phyloP scores from a whole-genome alignment of 768 basidiomycete species.

The Lyophyllum atratum region DNA sequence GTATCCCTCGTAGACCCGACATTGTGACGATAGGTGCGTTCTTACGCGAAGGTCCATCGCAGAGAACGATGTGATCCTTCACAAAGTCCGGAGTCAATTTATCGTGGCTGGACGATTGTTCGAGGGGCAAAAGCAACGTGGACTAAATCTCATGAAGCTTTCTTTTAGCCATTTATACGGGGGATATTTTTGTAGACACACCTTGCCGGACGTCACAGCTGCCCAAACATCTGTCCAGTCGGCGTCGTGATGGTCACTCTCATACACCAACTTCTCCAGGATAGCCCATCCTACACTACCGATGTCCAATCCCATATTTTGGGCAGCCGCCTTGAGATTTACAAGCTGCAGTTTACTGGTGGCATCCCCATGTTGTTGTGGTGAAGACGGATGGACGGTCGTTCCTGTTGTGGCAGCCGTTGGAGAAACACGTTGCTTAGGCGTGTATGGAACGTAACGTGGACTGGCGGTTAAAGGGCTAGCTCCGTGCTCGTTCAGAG shows the following conservation, averaged over 20 bases:
- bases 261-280: slow-evolving; percentile 64
- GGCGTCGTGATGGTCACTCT: slow-evolving; percentile 47
- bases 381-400: slow-evolving; percentile 46
- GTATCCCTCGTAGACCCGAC: slow-evolving; percentile 78
- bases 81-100: slow-evolving; percentile 74
- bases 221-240: slow-evolving; percentile 77
- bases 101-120: slow-evolving; percentile 51
- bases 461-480: slow-evolving; percentile 24
- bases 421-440: slow-evolving; percentile 57
- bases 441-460: slow-evolving; percentile 78
- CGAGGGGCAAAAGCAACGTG: slow-evolving; percentile 76
- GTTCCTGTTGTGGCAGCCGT: slow-evolving; percentile 51
- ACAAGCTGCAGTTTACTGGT: slow-evolving; percentile 70
- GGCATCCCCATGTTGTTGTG: slow-evolving; percentile 57
- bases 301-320: slow-evolving; percentile 64
- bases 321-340: slow-evolving; percentile 73
- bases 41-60: slow-evolving; percentile 50
- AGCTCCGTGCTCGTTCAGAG: slow-evolving; percentile 27
- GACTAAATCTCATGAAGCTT: slow-evolving; percentile 48
- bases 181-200: slow-evolving; percentile 29
- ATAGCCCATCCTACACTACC: slow-evolving; percentile 76
- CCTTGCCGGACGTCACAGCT: slow-evolving; percentile 67
- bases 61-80: slow-evolving; percentile 80
- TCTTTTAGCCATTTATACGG: background rate
- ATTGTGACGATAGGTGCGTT: slow-evolving; percentile 67